Evolutionary conservation across 768 basidiomycete species (phyloP), one percentile per base, ranked within the genome.

Genomic region (Cubamyces lactineus): DNA sequence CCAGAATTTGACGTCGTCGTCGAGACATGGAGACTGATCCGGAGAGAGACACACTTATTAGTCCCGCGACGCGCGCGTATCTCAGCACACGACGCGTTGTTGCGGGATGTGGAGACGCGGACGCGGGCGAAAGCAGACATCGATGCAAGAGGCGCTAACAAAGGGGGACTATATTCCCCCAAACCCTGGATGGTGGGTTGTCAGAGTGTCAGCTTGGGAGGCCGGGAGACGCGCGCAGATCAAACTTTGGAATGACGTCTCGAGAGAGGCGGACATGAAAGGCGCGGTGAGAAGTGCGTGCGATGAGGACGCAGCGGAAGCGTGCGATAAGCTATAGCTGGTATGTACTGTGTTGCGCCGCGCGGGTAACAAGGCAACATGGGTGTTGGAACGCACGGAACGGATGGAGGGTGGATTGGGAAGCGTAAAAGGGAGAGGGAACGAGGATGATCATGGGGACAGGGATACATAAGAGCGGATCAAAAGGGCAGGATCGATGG

Each of bases 401-500:
- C 12, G 34, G 38, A 48, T 39, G 40, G 38, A 24, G 56, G 4
- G 46, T 24, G 46, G 8, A 47, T 47, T 23, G 21, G 38, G 19
- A 16, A n/a, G 46, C 23, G 48, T 21, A 39, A 15, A 28, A 48
- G 21, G 48, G 23, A 24, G 38, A 15, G 40, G 57, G 39, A 57
- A 59, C 24, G 57, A 59, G 57, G 57, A 59, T 23, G 57, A 41
- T 59, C 49, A 59, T 26, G 49, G 16, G 34, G 57, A 47, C 11
- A 21, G 28, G 39, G 23, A 26, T 23, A 40, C 34, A 45, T 17
- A 24, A 28, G 57, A 28, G 47, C 57, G 57, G 49, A 59, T 52
- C 57, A 59, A 50, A n/a, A 41, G 57, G 42, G 49, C 23, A 42
- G 49, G 57, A 59, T 59, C 57, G 57, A 59, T 59, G 57, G 57